Evolutionary conservation across 2,329 filamentous ascomycete genomes (phyloP), one percentile per base, ranked within the genome.

Genomic region (Penicillium sp.): DNA sequence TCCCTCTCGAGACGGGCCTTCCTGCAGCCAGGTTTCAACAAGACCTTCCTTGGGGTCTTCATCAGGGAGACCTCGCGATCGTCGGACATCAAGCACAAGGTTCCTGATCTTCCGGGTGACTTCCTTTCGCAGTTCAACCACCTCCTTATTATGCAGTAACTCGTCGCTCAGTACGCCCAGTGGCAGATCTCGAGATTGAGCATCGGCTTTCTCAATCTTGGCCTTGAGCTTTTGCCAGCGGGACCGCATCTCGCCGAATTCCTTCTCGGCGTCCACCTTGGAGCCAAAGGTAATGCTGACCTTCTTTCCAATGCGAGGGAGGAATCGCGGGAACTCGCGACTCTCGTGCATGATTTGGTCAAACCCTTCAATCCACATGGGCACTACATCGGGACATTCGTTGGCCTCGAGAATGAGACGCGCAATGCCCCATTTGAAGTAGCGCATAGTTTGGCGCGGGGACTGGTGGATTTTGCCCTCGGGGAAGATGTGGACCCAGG

Each of bases 371-470:
- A 97, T 85, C 76, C 94, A 98, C 71, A 98, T 91, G 38, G 93
- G 90, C 33, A 98, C 80, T 18, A 98, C 80, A 57, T 94, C 88
- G 0, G 93, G 93, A 53, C 87, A 84, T 3, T 89, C 88, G 42
- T 91, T 86, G 40, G 85, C 82, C 69, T 98, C 93, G 40, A 98
- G 81, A 49, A 98, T 93, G 49, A 97, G 77, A 2, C 93, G 82
- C 5, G 91, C 89, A 1, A 97, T 78, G 1, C 93, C 93, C 93
- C 93, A 98, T 74, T 95, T 96, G 80, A 97, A 97, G 72, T 98
- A 98, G 28, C 93, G 86, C 76, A 97, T 84, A 6, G 84, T 82
- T 59, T 83, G 82, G 37, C 83, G 75, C 1, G 85, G 80, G 56
- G 89, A 84, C 71, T 98, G 93, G 69, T 97, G 90, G 39, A 95